phyloP scores from a whole-genome alignment of 1,139 yeast genomes.

The Hyphopichia pseudoburtonii region DNA sequence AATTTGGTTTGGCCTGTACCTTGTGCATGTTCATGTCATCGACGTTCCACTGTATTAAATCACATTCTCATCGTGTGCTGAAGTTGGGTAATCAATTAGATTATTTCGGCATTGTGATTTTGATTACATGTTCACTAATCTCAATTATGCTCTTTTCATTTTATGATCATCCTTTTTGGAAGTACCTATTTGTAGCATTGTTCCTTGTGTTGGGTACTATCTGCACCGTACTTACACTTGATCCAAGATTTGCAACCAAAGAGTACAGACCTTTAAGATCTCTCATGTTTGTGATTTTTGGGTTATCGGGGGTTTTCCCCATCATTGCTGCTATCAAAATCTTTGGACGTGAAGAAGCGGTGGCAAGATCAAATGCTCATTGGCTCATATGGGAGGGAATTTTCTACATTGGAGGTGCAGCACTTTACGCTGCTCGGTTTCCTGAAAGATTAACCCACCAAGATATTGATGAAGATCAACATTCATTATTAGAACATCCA shows the following conservation, averaged over 20 bases:
- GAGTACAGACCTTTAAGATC: conserved; percentile 79
- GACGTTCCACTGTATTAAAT: conserved; percentile 71
- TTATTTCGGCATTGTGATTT: conserved; percentile 79
- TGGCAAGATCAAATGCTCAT: conserved; percentile 50
- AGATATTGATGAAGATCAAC: conserved; percentile 10
- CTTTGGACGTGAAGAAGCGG: conserved; percentile 42
- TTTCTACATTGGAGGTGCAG: conserved; percentile 77
- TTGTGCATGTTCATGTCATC: conserved; percentile 73
- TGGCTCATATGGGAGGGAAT: conserved; percentile 72
- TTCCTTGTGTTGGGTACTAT: conserved; percentile 57
- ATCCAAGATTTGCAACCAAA: conserved; percentile 64
- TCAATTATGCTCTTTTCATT: conserved; percentile 71
- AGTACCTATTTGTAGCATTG: conserved; percentile 44
- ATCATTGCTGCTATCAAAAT: conserved; percentile 48
- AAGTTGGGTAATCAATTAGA: conserved; percentile 77
- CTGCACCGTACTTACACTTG: conserved; percentile 66
- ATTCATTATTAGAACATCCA: conserved; percentile 14
- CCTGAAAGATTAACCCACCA: conserved; percentile 74
- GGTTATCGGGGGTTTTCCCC: conserved; percentile 77
- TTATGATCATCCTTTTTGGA: conserved; percentile 46
- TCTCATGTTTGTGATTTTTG: conserved; percentile 74
- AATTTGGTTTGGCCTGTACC: conserved; percentile 43
- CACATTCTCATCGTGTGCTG: conserved; percentile 66
- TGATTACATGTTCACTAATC: conserved; percentile 73
- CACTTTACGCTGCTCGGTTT: conserved; percentile 69